Base-by-base conservation (phyloP, 1,284 basidiomycete genomes). In the Coniophora puteana region DNA sequence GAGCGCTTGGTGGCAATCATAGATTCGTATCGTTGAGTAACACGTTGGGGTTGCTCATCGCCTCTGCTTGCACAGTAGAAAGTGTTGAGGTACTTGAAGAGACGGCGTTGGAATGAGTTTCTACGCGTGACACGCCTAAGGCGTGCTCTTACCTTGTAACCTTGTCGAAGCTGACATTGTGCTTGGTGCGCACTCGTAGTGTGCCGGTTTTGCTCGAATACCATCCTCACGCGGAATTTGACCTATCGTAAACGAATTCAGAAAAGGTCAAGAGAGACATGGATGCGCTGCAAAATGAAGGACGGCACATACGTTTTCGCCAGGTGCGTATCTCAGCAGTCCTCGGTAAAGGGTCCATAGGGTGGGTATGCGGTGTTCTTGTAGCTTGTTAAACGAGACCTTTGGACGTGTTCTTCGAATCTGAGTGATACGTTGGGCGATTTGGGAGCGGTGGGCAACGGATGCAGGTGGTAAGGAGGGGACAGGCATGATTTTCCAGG, bases 321-420 rank as follows among this genome's bases (percentile, higher is more conserved):
- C 66, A 0, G 76, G 73, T 6, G 83, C 71, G 38, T 72, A 58
- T 22, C 70, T 68, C 32, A 89, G 56, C 5, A 93, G 67, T 6
- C 78, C 75, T 18, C 89, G 72, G 58, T 92, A 93, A 8, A 93
- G 64, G 0, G 70, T 58, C 79, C 82, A 81, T 56, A 84, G 59
- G 0, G 88, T 91, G 3, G 91, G 89, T 22, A 81, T 62, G 20
- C 82, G 77, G 58, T 94, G 92, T 0, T 78, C 78, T 0, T 71
- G 66, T 29, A 92, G 79, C 36, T 74, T 58, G 54, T 74, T 90
- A 58, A 93, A 90, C 5, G 86, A 80, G 4, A 76, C 69, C 12
- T 69, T 66, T 7, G 83, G 76, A n/a, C 76, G 71, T 2, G 78
- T 65, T 22, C 77, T 74, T 26, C 73, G 69, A 0, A 86, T 59